phyloP scores from a whole-genome alignment of 208 protist genomes.

The Trichomonas tenax region DNA sequence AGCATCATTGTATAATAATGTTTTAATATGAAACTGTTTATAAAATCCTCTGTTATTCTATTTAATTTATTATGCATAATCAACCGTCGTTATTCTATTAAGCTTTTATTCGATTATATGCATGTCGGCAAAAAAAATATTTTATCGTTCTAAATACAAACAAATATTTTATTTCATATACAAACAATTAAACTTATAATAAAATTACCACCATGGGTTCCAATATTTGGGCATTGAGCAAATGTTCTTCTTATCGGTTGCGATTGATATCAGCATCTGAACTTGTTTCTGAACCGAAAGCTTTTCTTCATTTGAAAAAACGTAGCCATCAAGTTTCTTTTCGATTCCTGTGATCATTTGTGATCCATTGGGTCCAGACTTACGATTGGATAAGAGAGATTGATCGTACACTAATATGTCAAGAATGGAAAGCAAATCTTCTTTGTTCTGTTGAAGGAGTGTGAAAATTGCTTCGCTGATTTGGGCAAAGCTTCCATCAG shows the following conservation, averaged over 20 bases:
- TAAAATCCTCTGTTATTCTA: no score
- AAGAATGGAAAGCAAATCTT: neutral
- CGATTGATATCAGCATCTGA: neutral
- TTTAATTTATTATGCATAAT: no score
- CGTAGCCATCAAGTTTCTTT: neutral
- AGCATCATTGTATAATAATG: no score
- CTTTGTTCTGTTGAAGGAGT: neutral
- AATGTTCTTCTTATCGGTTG: slow-evolving; percentile 15
- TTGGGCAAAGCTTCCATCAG: neutral
- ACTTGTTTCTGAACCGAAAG: neutral
- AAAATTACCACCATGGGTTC: slow-evolving; percentile 17
- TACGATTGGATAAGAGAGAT: neutral
- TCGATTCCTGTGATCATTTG: neutral
- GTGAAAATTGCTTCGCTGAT: neutral
- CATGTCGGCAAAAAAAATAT: no score
- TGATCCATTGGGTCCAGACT: neutral
- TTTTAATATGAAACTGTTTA: no score
- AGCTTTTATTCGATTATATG: no score
- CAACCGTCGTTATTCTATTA: no score
- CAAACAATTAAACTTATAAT: neutral
- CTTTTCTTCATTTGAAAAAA: no score
- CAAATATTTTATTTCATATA: neutral
- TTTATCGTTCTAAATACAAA: no score
- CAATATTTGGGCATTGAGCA: neutral
- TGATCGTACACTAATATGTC: slow-evolving; percentile 8